phyloP scores from a whole-genome alignment of 805 yeast species.

The Kodamaea sagamina region DNA sequence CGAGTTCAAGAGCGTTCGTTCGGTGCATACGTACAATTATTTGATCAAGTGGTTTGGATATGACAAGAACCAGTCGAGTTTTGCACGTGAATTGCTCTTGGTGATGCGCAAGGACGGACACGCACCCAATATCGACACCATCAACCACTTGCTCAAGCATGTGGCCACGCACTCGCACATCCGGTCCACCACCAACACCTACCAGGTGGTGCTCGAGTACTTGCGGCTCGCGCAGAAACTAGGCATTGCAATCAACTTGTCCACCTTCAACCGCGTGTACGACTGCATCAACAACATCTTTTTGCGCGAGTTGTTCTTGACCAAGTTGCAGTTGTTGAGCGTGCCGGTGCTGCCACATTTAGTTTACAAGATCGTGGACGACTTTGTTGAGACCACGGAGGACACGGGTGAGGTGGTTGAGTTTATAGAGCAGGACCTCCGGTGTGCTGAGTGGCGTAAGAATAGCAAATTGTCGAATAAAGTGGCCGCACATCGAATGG shows the following conservation, averaged over 20 bases:
- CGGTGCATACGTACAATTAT: conserved; percentile 40
- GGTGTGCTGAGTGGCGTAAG: conserved; percentile 28
- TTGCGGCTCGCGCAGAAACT: conserved; percentile 28
- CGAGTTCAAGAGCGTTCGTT: conserved; percentile 31
- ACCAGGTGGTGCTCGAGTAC: conserved; percentile 32
- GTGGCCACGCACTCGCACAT: conserved; percentile 34
- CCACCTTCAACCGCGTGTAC: conserved; percentile 40
- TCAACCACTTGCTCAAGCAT: conserved; percentile 37
- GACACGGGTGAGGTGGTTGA: conserved; percentile 27
- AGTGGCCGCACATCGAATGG: conserved; percentile 21
- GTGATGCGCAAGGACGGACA: conserved; percentile 46
- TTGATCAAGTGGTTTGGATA: conserved; percentile 43
- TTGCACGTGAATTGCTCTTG: conserved; percentile 40
- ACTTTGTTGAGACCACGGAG: conserved; percentile 33
- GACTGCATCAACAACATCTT: conserved; percentile 40
- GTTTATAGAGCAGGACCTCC: conserved; percentile 39
- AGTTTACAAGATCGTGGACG: conserved; percentile 34
- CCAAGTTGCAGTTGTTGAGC: conserved; percentile 30
- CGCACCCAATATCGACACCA: conserved; percentile 41
- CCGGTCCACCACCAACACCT: conserved; percentile 35
- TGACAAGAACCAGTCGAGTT: conserved; percentile 41
- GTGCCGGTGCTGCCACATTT: conserved; percentile 38
- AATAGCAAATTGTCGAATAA: conserved; percentile 33
- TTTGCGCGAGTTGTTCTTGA: conserved; percentile 38
- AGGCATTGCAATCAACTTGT: conserved; percentile 30